Evolutionary conservation across 192 early-diverging fungal species (phyloP).

Genomic region (Backusella tarrabulga): DNA sequence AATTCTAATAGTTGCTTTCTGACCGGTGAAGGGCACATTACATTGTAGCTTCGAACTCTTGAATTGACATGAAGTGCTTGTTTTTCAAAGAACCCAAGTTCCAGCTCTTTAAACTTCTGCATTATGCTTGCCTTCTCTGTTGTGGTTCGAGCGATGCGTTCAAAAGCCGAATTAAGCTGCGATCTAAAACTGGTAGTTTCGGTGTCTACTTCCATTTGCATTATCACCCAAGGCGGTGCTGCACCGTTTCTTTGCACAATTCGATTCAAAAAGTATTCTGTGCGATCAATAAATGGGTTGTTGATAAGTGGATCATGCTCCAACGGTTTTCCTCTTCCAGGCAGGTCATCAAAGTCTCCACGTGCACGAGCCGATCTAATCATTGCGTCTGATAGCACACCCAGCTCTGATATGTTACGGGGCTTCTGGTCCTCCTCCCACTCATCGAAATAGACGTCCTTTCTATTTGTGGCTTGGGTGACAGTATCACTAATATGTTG

Average conservation of each 20-base stretch:
- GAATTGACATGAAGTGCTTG: constrained; percentile 15
- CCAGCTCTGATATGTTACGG: constrained; percentile 8
- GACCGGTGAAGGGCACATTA: constrained; percentile 21
- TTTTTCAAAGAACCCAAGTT: constrained; percentile 15
- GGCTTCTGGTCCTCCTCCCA: not conserved
- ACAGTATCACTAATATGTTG: not conserved
- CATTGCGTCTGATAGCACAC: constrained; percentile 16
- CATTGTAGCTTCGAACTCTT: constrained; percentile 31
- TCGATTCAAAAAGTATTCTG: constrained; percentile 36
- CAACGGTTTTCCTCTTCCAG: constrained; percentile 27
- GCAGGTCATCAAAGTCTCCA: constrained; percentile 29
- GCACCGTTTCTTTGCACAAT: constrained; percentile 29
- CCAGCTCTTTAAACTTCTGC: not conserved
- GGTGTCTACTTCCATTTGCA: constrained; percentile 23
- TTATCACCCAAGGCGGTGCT: constrained; percentile 32
- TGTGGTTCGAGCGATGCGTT: not conserved
- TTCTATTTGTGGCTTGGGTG: not conserved
- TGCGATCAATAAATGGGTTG: constrained; percentile 31
- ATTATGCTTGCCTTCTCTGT: not conserved
- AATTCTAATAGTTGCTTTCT: constrained; percentile 10
- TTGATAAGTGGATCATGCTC: constrained; percentile 10
- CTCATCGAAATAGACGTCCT: not conserved
- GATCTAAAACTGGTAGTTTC: constrained; percentile 10
- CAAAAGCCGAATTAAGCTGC: constrained; percentile 10
- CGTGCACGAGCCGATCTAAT: constrained; percentile 23